Percentiles rank a stretch among this genome's conserved stretches.
These are phyloP conservation scores for Exutisphaerella laricina DNA, from an alignment of 2,329 filamentous ascomycete species.

Conservation along the genomic window DNA sequence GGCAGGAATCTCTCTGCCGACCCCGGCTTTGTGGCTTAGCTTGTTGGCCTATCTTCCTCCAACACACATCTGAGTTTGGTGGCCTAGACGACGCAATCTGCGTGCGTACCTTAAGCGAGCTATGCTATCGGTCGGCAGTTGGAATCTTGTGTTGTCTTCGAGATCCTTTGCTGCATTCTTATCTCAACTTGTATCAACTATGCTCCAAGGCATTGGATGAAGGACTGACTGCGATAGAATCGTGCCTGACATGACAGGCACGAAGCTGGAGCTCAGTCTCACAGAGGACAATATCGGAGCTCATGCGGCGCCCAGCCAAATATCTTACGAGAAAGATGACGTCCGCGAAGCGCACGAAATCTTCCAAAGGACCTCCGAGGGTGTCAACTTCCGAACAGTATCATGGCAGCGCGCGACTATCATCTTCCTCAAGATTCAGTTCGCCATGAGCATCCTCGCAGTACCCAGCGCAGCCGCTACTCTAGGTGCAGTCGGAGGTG, in stretches of 20 bases:
- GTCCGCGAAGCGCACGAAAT: constrained; percentile 34
- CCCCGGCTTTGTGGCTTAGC: no score
- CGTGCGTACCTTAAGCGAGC: no score
- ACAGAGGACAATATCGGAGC: not conserved
- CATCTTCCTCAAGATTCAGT: constrained; percentile 47
- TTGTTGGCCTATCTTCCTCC: no score
- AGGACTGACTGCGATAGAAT: not conserved
- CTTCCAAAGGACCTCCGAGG: constrained; percentile 44
- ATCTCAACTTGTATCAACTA: not conserved
- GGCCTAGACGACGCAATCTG: no score
- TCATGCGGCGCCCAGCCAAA: not conserved
- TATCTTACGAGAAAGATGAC: not conserved
- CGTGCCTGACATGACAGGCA: not conserved
- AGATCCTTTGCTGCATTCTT: no score
- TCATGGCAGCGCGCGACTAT: constrained; percentile 47
- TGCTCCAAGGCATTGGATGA: not conserved
- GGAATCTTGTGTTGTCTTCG: no score
- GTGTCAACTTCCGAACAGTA: constrained; percentile 49
- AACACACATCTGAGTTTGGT: no score
- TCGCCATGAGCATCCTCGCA: constrained; percentile 24
- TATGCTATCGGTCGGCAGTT: no score
- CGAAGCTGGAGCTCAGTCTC: not conserved
- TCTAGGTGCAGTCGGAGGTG: constrained; percentile 37
- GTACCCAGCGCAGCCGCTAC: constrained; percentile 12
- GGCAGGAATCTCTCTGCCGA: no score